Evolutionary conservation across 108 stramenopile species (phyloP), one percentile per base, ranked within the genome.

Genomic region (Discostella stelligeroides): DNA sequence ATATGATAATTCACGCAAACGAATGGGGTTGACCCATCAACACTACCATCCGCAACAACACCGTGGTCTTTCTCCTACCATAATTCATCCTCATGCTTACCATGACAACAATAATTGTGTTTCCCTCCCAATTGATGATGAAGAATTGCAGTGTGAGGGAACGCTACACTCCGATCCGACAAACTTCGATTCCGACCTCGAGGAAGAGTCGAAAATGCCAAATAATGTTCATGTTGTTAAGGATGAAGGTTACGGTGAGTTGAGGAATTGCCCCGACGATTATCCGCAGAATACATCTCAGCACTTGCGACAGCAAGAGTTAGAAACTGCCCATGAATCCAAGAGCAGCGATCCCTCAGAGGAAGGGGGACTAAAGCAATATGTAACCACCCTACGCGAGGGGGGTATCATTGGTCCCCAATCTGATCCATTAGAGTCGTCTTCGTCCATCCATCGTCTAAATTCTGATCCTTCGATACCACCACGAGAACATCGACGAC

Each of bases 1-100:
- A 39, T 77, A 70, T 24, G 76, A 77, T 30, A 77, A 77, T 23
- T 70, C 76, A 14, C 27, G 63, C 45, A 77, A 70, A n/a, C 62
- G 75, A 18, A 57, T 39, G 17, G 57, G 58, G 41, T 66, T 67
- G 46, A 7, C 54, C 69, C 12, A 20, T 13, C 27, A 34, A 17
- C 73, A 66, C 27, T 20, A 29, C 14, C 45, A 20, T 3, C 64
- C n/a, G 12, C 25, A 29, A 7, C 54, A 28, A 11, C 25, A n/a
- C n/a, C n/a, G n/a, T n/a, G n/a, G n/a, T n/a, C n/a, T n/a, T n/a
- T n/a, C n/a, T n/a, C n/a, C n/a, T n/a, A n/a, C n/a, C n/a, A n/a
- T n/a, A n/a, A n/a, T 7, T 0, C 18, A 38, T 23, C 42, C 11
- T 1, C 28, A 66, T 34, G 13, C 1, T 41, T n/a, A 42, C 30